phyloP scores from a whole-genome alignment of 2,329 filamentous ascomycete species.

The Penicillium concentricum region DNA sequence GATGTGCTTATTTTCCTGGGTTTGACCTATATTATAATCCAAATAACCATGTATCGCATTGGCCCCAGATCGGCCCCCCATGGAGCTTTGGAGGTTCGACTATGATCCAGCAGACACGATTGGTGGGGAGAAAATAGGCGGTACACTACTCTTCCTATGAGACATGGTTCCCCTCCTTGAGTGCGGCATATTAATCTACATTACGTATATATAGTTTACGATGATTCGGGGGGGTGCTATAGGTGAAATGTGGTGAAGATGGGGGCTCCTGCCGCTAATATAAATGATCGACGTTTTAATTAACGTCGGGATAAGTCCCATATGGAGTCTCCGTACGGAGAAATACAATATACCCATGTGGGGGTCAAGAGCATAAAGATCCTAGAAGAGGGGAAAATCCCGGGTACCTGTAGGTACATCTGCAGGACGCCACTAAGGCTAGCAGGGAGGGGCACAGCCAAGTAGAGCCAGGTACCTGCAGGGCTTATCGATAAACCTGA shows the following conservation, averaged over 20 bases:
- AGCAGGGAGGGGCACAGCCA: constrained; percentile 13
- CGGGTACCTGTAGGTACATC: constrained; percentile 26
- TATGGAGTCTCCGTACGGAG: neutral
- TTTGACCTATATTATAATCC: neutral
- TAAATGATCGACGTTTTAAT: constrained; percentile 1
- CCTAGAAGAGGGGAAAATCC: constrained; percentile 2
- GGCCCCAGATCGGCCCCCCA: neutral
- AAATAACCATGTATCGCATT: neutral
- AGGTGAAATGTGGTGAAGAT: neutral
- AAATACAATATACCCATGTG: neutral
- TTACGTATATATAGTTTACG: neutral
- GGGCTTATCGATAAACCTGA: constrained; percentile 24
- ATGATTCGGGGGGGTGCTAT: neutral
- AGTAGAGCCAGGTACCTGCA: constrained; percentile 26
- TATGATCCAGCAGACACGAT: constrained; percentile 1
- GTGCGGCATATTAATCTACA: neutral
- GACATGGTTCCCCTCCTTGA: neutral
- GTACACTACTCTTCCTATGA: neutral
- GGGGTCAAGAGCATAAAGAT: neutral
- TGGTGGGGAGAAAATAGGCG: neutral
- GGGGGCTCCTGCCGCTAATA: constrained; percentile 1
- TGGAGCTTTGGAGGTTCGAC: neutral
- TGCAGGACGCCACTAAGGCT: constrained; percentile 19
- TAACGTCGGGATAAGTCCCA: neutral
- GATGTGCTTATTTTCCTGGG: constrained; percentile 14